Evolutionary conservation across 495 filamentous ascomycete species (phyloP).

Genomic region (Gamarada debralockiae): DNA sequence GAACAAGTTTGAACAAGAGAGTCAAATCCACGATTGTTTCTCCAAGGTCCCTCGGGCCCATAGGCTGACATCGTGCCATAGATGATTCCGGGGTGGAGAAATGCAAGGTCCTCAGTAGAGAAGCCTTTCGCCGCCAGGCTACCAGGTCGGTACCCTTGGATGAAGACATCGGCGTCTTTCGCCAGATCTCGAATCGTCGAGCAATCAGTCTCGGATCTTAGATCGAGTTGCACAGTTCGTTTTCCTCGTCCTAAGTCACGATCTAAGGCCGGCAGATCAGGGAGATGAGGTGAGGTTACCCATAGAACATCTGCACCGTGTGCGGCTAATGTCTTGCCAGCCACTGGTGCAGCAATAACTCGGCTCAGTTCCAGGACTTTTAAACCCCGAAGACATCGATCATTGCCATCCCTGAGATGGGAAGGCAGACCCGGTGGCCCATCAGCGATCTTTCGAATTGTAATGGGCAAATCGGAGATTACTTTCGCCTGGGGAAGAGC

Average conservation of each 20-base stretch:
- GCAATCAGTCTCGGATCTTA: slow-evolving; percentile 40
- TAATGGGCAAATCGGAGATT: slow-evolving; percentile 36
- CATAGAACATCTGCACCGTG: slow-evolving; percentile 50
- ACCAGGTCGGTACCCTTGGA: slow-evolving; percentile 51
- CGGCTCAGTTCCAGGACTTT: slow-evolving; percentile 48
- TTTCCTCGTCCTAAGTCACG: slow-evolving; percentile 56
- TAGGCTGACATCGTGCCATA: slow-evolving; percentile 53
- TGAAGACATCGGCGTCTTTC: slow-evolving; percentile 23
- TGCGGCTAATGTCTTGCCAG: slow-evolving; percentile 44
- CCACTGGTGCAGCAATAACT: slow-evolving; percentile 34
- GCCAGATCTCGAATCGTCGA: slow-evolving; percentile 42
- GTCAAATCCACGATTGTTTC: slow-evolving; percentile 28
- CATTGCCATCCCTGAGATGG: slow-evolving; percentile 33
- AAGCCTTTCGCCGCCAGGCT: slow-evolving; percentile 48
- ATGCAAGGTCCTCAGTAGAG: slow-evolving; percentile 35
- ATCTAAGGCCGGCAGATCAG: slow-evolving; percentile 53
- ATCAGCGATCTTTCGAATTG: slow-evolving; percentile 27
- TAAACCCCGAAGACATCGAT: slow-evolving; percentile 45
- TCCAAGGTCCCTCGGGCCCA: slow-evolving; percentile 30
- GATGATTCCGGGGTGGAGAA: slow-evolving; percentile 40
- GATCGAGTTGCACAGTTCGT: slow-evolving; percentile 29
- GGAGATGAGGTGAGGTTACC: slow-evolving; percentile 49
- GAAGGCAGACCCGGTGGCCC: slow-evolving; percentile 34
- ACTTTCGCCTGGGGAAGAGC: slow-evolving; percentile 33
- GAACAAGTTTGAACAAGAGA: slow-evolving; percentile 51